A percentile compares a stretch with the other conserved stretches of the same genome.
phyloP scores from a whole-genome alignment of 345 rosid genomes.

The Cardiospermum halicacabum region DNA sequence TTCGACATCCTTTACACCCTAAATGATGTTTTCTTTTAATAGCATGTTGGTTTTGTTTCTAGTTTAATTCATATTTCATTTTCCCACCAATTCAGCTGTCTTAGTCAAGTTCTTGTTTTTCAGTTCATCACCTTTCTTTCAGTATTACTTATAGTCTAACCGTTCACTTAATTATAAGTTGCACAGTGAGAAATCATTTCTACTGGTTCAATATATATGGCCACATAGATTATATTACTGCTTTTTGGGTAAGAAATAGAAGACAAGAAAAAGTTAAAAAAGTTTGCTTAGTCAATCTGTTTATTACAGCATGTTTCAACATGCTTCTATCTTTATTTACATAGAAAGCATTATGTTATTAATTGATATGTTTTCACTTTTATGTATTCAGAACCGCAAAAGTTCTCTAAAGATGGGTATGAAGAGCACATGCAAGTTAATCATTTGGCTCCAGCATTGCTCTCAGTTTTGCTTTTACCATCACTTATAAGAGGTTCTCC shows the following conservation, averaged over 20 bases:
- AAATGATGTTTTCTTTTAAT: background rate
- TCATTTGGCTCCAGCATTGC: conserved; percentile 92
- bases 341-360: conserved; percentile 5
- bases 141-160: background rate
- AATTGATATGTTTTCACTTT: conserved; percentile 18
- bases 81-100: background rate
- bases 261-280: too few species aligned
- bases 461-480: conserved; percentile 83
- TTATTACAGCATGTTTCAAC: background rate
- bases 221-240: background rate
- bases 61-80: background rate
- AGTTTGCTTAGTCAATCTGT: background rate
- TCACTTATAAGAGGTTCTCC: conserved; percentile 93
- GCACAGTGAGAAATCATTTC: background rate
- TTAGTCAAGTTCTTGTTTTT: background rate
- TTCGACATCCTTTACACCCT: background rate
- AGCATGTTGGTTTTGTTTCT: background rate
- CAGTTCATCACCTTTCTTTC: background rate
- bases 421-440: conserved; percentile 99
- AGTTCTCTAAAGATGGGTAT: conserved; percentile 79
- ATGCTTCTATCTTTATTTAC: background rate
- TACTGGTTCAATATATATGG: background rate
- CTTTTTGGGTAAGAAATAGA: too few species aligned
- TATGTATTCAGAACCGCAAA: conserved; percentile 62
- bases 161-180: background rate